A percentile compares a stretch with the other conserved stretches of the same genome.
Evolutionary conservation across 148 eudicot species (phyloP).

Genomic region (Amaranthus hypochondriacus): DNA sequence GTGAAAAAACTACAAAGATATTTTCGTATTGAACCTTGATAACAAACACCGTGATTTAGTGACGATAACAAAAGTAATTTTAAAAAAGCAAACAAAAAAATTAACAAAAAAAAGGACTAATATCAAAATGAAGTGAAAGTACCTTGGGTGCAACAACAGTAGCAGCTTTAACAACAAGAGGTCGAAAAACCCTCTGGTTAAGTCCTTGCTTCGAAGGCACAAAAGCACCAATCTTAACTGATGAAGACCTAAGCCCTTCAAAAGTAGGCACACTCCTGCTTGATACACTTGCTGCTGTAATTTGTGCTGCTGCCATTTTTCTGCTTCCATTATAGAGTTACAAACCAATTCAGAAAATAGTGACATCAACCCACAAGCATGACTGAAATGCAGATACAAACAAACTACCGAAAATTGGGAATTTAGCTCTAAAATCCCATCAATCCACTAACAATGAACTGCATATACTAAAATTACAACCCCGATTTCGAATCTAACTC

Average conservation of each 20-base stretch:
- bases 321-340: constrained; percentile 8
- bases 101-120: not conserved
- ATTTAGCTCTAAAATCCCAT: not conserved
- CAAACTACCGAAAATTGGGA: not conserved
- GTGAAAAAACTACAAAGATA: no score
- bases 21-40: no score
- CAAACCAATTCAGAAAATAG: constrained; percentile 11
- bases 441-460: not conserved
- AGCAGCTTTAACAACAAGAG: constrained; percentile 78
- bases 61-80: not conserved
- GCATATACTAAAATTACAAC: not conserved
- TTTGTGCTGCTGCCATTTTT: constrained; percentile 70
- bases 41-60: no score
- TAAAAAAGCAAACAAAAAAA: not conserved
- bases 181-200: constrained; percentile 45
- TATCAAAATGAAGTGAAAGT: not conserved
- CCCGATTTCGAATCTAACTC: no score
- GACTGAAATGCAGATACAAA: not conserved
- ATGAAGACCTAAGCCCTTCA: constrained; percentile 52
- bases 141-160: constrained; percentile 91
- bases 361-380: not conserved
- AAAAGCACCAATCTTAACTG: constrained; percentile 36
- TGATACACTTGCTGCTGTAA: constrained; percentile 56
- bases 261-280: constrained; percentile 45
- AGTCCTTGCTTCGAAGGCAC: constrained; percentile 41